These are phyloP conservation scores for Clitopilus passeckerianus DNA, from an alignment of 768 basidiomycete species.

Conservation along the genomic window DNA sequence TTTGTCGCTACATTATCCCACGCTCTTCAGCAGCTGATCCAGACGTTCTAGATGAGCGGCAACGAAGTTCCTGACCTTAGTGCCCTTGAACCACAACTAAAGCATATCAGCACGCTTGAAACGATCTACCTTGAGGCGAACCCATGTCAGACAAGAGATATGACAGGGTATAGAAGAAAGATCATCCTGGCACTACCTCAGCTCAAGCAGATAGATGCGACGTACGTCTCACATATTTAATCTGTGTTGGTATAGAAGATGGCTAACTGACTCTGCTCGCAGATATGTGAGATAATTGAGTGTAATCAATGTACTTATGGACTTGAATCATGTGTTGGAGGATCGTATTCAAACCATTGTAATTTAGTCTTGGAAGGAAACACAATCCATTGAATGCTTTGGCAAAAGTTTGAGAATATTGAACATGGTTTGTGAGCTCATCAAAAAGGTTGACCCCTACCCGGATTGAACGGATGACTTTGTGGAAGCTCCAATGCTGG, in stretches of 20 bases:
- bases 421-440: not conserved
- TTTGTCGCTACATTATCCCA: constrained; percentile 31
- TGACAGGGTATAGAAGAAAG: constrained; percentile 79
- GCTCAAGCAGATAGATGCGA: constrained; percentile 92
- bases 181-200: constrained; percentile 86
- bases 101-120: constrained; percentile 54
- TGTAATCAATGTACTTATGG: not conserved
- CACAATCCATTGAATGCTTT: not conserved
- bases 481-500: constrained; percentile 30
- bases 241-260: not conserved
- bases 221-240: constrained; percentile 47
- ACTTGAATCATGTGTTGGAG: too few species aligned
- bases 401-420: not conserved
- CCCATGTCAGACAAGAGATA: constrained; percentile 81
- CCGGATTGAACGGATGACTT: constrained; percentile 46
- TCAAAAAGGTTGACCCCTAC: constrained; percentile 26
- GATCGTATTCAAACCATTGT: not conserved
- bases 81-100: constrained; percentile 64
- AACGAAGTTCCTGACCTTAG: constrained; percentile 76
- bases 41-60: constrained; percentile 63
- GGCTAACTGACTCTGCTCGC: not conserved
- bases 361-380: not conserved
- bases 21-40: not conserved
- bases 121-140: constrained; percentile 96
- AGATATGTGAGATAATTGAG: constrained; percentile 10